These are phyloP conservation scores for Fraxinus sp. DNA, from an alignment of 305 asterid genomes.

Conservation along the genomic window DNA sequence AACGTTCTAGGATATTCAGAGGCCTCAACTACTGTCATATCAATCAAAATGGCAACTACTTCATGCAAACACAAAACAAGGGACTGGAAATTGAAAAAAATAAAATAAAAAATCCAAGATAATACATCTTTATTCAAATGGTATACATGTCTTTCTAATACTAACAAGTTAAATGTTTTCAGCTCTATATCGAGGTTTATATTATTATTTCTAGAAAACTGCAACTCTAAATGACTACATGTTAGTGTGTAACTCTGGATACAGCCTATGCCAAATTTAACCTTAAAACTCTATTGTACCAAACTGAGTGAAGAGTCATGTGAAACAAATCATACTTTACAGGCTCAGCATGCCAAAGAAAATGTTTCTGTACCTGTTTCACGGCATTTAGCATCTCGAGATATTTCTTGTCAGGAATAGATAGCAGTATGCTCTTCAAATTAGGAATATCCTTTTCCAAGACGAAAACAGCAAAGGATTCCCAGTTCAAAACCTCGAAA, in stretches of 20 bases:
- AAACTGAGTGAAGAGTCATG: constrained; percentile 52
- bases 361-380: constrained; percentile 44
- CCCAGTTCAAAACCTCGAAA: constrained; percentile 51
- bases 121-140: background rate
- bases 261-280: background rate
- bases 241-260: background rate
- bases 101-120: background rate
- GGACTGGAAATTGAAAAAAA: background rate
- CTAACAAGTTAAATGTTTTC: background rate
- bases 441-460: constrained; percentile 44
- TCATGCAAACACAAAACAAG: background rate
- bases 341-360: constrained; percentile 51
- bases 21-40: background rate
- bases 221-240: background rate
- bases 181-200: background rate
- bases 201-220: background rate
- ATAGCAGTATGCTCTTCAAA: constrained; percentile 38
- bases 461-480: constrained; percentile 42
- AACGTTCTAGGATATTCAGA: background rate
- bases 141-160: background rate
- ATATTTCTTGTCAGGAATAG: constrained; percentile 41
- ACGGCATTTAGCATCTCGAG: constrained; percentile 39
- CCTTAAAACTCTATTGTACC: constrained; percentile 46
- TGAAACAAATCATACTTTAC: constrained; percentile 51
- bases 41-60: background rate